A percentile compares a stretch with the other conserved stretches of the same genome.
phyloP scores from a whole-genome alignment of 495 filamentous ascomycete genomes.

The Podospora pseudocomata region DNA sequence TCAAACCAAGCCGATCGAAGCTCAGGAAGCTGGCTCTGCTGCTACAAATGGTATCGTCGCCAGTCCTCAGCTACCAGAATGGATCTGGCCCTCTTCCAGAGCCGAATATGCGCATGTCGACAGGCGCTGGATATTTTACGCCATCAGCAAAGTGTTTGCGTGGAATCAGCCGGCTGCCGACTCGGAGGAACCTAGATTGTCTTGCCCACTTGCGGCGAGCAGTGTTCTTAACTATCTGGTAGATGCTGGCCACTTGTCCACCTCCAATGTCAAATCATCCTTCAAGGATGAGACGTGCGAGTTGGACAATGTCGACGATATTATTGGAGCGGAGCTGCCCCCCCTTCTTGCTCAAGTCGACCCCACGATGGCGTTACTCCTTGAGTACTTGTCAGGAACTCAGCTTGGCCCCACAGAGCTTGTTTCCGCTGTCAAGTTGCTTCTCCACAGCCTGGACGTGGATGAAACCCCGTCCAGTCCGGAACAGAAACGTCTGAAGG shows the following conservation, averaged over 20 bases:
- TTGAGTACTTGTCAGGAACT: conserved; percentile 52
- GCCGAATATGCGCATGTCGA: conserved; percentile 44
- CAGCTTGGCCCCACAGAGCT: conserved; percentile 47
- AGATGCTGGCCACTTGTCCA: conserved; percentile 57
- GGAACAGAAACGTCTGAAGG: conserved; percentile 25
- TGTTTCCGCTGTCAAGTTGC: conserved; percentile 43
- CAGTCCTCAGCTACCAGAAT: conserved; percentile 23
- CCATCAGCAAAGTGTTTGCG: conserved; percentile 48
- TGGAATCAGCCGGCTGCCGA: conserved; percentile 35
- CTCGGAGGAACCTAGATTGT: conserved; percentile 37
- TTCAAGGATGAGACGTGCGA: conserved; percentile 50
- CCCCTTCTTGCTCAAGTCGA: conserved; percentile 58
- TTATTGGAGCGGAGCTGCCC: conserved; percentile 56
- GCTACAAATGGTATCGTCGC: conserved; percentile 7
- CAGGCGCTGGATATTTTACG: conserved; percentile 51
- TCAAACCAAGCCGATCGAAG: conserved; percentile 25
- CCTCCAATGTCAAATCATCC: conserved; percentile 58
- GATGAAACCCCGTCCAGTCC: conserved; percentile 38
- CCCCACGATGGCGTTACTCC: conserved; percentile 55
- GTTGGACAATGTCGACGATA: conserved; percentile 33
- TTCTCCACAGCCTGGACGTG: conserved; percentile 51
- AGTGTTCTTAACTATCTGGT: conserved; percentile 60
- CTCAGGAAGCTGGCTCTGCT: conserved; percentile 15
- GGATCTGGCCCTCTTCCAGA: conserved; percentile 40
- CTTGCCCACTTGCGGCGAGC: conserved; percentile 49